A percentile compares a stretch with the other conserved stretches of the same genome.
phyloP scores from a whole-genome alignment of 257 asterid genomes.

The Lycium barbarum region DNA sequence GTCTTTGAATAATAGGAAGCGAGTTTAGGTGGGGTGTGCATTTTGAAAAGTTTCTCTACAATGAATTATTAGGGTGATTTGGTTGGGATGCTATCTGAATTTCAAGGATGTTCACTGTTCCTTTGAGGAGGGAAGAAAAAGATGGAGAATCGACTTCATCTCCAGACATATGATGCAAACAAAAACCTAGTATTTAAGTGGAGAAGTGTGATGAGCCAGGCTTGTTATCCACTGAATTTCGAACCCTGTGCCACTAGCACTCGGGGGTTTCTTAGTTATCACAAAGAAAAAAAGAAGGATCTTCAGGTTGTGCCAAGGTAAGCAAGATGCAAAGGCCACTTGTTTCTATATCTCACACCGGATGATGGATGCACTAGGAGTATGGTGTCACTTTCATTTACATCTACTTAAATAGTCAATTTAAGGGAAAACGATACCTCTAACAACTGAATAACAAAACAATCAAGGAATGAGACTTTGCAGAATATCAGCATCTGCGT shows the following conservation, averaged over 20 bases:
- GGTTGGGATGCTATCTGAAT: not conserved
- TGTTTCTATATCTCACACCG: conserved; percentile 1
- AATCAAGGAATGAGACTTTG: not conserved
- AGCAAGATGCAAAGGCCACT: not conserved
- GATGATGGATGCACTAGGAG: not conserved
- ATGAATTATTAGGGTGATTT: not conserved
- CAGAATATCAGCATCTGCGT: not conserved
- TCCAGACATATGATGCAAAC: not conserved
- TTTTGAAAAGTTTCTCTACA: not conserved
- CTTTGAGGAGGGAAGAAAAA: too few species aligned
- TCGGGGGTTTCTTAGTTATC: not conserved
- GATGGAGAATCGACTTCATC: not conserved
- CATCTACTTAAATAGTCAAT: not conserved
- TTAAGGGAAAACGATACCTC: not conserved
- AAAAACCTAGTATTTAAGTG: not conserved
- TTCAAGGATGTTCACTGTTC: conserved; percentile 9
- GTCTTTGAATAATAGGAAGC: not conserved
- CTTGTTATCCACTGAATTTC: not conserved
- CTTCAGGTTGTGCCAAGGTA: conserved; percentile 1
- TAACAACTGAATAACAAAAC: not conserved
- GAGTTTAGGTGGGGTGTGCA: not conserved
- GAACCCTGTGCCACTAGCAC: not conserved
- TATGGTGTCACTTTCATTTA: not conserved
- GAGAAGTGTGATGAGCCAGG: not conserved
- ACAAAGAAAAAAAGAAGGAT: not conserved